Evolutionary conservation across 208 protist genomes (phyloP), one percentile per base, ranked within the genome.

Genomic region (Crithidia fasciculata): DNA sequence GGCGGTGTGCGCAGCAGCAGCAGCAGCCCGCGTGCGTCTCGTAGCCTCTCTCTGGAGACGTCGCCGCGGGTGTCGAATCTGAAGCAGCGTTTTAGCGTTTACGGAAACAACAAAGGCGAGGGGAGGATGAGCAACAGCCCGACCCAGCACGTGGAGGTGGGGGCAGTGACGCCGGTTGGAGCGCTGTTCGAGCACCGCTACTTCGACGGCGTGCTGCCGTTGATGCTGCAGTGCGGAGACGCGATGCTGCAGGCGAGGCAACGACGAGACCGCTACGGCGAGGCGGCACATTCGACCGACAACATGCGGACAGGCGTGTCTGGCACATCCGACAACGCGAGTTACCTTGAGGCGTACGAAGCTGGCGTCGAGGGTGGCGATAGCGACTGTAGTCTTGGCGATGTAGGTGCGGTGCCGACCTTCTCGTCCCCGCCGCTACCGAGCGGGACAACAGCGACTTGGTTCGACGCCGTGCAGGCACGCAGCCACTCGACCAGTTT

Each of bases 161-260:
- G 7, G 45, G 45, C 7, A 49, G 28, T 28, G 28, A 28, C 60
- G 5, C 49, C 41, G 39, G 64, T 59, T 15, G 50, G 59, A 4
- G 64, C 36, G 9, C 10, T 69, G 40, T 16, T 69, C 6, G 52
- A 5, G 13, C 57, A 49, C 40, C 37, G 40, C 8, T 69, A 69
- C 40, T 69, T 69, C 15, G 64, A 69, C 18, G 64, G 52, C 19
- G 59, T 69, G 64, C 40, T 69, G 49, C 52, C 64, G 3, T 5
- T 69, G 19, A 59, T 69, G 64, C 52, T 69, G 64, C 64, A 59
- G 52, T 69, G 39, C 64, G 64, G 64, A 2, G 64, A 69, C 4
- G 49, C 64, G 9, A 59, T 69, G 64, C 4, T 69, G 12, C 28
- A 16, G n/a, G 54, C 52, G 10, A 28, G 18, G 40, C 64, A 69